These are phyloP conservation scores for Trichocomaceae sp. DNA, from an alignment of 2,329 filamentous ascomycete genomes.

Conservation along the genomic window DNA sequence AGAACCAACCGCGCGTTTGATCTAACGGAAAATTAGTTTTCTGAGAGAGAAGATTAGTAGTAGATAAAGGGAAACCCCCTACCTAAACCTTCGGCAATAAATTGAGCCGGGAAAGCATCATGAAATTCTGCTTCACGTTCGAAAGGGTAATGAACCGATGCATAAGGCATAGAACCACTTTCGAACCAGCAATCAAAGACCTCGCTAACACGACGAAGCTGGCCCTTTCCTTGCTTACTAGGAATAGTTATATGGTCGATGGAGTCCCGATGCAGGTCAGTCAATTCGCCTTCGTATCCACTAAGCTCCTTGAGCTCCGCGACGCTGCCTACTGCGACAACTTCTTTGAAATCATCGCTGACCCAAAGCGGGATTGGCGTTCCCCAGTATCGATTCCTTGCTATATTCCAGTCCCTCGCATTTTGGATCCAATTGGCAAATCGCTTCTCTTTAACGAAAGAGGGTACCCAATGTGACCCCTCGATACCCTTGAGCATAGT, in stretches of 20 bases:
- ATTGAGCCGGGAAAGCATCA: slow-evolving; percentile 80
- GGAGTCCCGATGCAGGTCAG: slow-evolving; percentile 84
- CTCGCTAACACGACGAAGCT: slow-evolving; percentile 72
- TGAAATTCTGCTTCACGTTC: slow-evolving; percentile 72
- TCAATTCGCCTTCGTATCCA: slow-evolving; percentile 75
- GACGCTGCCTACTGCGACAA: slow-evolving; percentile 78
- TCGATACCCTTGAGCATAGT: slow-evolving; percentile 88
- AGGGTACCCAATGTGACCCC: slow-evolving; percentile 84
- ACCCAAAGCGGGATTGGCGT: slow-evolving; percentile 89
- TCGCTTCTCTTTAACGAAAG: slow-evolving; percentile 81
- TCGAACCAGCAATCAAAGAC: slow-evolving; percentile 98
- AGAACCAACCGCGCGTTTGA: slow-evolving; percentile 96
- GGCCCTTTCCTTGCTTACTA: slow-evolving; percentile 77
- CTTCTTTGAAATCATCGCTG: slow-evolving; percentile 79
- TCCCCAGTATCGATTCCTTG: slow-evolving; percentile 90
- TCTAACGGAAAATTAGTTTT: slow-evolving; percentile 42
- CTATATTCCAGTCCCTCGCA: slow-evolving; percentile 92
- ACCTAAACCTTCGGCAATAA: slow-evolving; percentile 77
- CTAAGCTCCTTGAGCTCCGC: slow-evolving; percentile 78
- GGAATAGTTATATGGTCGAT: slow-evolving; percentile 93
- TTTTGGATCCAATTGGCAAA: slow-evolving; percentile 89
- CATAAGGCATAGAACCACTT: slow-evolving; percentile 92
- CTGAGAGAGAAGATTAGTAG: not conserved
- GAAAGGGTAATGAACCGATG: slow-evolving; percentile 85
- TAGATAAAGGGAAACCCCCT: not conserved